phyloP scores from a whole-genome alignment of 257 asterid genomes.

The Rauvolfia tetraphylla region DNA sequence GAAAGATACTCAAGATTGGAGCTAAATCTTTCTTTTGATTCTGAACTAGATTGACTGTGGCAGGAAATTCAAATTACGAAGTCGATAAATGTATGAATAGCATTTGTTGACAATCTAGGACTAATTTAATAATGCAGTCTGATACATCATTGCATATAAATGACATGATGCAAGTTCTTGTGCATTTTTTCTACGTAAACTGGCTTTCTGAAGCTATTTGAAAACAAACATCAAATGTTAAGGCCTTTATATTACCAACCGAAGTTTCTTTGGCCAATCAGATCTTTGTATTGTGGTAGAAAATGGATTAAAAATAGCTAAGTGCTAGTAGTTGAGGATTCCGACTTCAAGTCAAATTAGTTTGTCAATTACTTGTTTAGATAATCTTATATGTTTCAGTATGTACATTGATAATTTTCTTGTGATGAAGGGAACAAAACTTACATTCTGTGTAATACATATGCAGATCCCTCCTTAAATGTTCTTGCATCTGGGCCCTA shows the following conservation, averaged over 20 bases:
- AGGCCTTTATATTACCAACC: background rate
- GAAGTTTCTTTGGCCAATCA: background rate
- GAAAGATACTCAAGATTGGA: background rate
- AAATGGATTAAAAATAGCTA: background rate
- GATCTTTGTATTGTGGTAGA: background rate
- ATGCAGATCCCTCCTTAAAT: conserved; percentile 74
- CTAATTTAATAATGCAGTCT: background rate
- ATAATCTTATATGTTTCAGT: too few relatives aligned
- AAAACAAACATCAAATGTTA: background rate
- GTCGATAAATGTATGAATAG: background rate
- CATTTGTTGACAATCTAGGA: background rate
- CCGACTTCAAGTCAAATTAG: background rate
- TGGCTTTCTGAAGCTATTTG: background rate
- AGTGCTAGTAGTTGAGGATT: too few relatives aligned
- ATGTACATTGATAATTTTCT: background rate
- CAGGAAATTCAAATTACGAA: background rate
- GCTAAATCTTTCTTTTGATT: background rate
- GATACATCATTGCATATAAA: too few relatives aligned
- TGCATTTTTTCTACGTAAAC: background rate
- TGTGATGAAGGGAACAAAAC: background rate
- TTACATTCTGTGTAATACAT: conserved; percentile 16
- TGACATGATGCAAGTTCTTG: too few relatives aligned
- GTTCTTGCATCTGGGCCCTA: conserved; percentile 91
- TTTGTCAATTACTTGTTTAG: background rate
- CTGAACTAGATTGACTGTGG: background rate